Evolutionary conservation across 2,329 filamentous ascomycete species (phyloP).

Genomic region (Pseudopithomyces chartarum): DNA sequence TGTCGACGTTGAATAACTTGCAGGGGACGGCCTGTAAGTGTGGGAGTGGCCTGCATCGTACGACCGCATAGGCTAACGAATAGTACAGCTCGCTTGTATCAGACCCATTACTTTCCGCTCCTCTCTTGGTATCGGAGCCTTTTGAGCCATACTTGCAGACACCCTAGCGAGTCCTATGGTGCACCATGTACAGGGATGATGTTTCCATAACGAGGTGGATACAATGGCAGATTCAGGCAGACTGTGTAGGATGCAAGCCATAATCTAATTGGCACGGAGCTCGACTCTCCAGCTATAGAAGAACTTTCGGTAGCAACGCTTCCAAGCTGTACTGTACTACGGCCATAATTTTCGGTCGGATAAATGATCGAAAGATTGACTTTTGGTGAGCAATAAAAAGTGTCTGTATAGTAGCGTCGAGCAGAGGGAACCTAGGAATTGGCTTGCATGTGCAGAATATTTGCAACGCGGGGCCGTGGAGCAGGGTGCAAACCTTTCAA

Average conservation of each 20-base stretch:
- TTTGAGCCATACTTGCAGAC: not conserved
- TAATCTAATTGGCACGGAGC: too few species aligned
- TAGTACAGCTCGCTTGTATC: not conserved
- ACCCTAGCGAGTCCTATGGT: not conserved
- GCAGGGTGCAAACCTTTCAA: not conserved
- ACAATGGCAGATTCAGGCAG: not conserved
- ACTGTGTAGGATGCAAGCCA: not conserved
- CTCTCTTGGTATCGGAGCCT: not conserved
- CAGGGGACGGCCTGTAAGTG: not conserved
- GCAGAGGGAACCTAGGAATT: not conserved
- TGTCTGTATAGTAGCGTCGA: not conserved
- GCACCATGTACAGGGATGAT: not conserved
- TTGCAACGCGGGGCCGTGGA: not conserved
- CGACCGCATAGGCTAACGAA: not conserved
- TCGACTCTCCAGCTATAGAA: too few species aligned
- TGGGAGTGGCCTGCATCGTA: not conserved
- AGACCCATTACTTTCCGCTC: not conserved
- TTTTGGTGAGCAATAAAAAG: too few species aligned
- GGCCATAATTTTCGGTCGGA: not conserved
- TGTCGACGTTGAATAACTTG: not conserved
- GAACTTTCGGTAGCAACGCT: not conserved
- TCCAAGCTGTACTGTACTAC: not conserved
- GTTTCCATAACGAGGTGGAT: not conserved
- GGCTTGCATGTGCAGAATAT: not conserved
- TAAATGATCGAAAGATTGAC: not conserved